Conservation (phyloP, 2,329 filamentous ascomycete species). For the Fusarium pseudonygamai region DNA sequence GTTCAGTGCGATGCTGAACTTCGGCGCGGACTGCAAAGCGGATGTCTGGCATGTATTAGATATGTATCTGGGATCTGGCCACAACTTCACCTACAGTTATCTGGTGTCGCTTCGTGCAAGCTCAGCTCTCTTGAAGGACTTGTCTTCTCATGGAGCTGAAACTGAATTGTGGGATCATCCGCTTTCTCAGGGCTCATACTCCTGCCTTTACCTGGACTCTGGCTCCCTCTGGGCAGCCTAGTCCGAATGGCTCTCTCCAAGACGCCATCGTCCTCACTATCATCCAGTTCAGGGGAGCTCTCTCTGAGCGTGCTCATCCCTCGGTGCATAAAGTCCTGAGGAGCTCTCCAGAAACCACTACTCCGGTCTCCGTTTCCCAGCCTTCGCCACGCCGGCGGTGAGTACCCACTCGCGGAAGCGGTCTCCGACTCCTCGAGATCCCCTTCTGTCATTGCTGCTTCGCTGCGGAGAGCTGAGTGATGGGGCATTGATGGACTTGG, state of each 20-base stretch:
- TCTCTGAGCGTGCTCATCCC: constrained; percentile 45
- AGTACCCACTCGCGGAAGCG: constrained; percentile 65
- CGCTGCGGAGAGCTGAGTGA: constrained; percentile 49
- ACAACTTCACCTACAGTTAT: constrained; percentile 61
- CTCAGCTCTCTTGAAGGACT: constrained; percentile 38
- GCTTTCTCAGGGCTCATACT: constrained; percentile 58
- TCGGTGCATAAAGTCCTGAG: constrained; percentile 59
- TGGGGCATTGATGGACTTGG: constrained; percentile 50
- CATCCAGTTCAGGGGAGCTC: constrained; percentile 40
- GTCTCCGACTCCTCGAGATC: constrained; percentile 56
- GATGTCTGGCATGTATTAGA: constrained; percentile 68
- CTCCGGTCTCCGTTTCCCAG: constrained; percentile 68
- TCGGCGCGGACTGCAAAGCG: constrained; percentile 88
- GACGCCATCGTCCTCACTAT: constrained; percentile 53
- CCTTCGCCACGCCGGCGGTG: constrained; percentile 68
- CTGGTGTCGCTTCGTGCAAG: constrained; percentile 45
- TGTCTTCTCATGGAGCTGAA: constrained; percentile 42
- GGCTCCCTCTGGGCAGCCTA: constrained; percentile 63
- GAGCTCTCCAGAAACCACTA: constrained; percentile 68
- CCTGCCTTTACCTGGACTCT: constrained; percentile 63
- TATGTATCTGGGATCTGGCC: not conserved
- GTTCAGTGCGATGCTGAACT: constrained; percentile 86
- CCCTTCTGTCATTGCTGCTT: constrained; percentile 48
- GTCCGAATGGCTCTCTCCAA: constrained; percentile 64
- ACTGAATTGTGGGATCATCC: constrained; percentile 52